These are phyloP conservation scores for Penicillium oxalicum DNA, from an alignment of 2,329 filamentous ascomycete species.

Conservation along the genomic window DNA sequence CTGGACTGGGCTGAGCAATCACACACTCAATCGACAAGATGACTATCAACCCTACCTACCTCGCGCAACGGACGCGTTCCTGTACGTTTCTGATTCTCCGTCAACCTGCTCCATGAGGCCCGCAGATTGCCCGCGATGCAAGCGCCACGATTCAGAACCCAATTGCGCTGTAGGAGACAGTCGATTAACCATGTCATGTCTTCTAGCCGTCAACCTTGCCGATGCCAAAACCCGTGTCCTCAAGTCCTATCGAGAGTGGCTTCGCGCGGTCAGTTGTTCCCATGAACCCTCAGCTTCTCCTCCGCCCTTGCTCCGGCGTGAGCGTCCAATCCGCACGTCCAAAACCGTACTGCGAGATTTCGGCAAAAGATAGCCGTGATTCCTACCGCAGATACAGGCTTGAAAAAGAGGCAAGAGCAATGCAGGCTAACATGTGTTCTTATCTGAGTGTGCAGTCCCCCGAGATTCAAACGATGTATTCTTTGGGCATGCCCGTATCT, in stretches of 20 bases:
- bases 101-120: constrained; percentile 9
- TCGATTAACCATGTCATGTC: constrained; percentile 20
- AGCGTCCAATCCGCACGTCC: background rate
- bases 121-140: constrained; percentile 15
- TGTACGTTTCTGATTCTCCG: constrained; percentile 51
- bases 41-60: constrained; percentile 89
- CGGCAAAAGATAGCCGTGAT: no score
- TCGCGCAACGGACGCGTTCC: constrained; percentile 72
- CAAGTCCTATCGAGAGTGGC: constrained; percentile 88
- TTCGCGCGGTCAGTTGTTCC: constrained; percentile 72
- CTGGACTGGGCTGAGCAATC: constrained; percentile 17
- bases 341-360: no score
- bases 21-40: constrained; percentile 44
- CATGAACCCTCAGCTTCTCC: constrained; percentile 6
- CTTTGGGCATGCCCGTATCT: constrained; percentile 79
- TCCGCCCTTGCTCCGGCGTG: constrained; percentile 1
- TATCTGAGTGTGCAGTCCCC: constrained; percentile 59
- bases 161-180: constrained; percentile 3
- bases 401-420: no score
- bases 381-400: no score
- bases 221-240: constrained; percentile 86
- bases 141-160: constrained; percentile 11
- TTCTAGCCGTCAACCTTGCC: constrained; percentile 73
- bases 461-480: constrained; percentile 97
- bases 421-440: constrained; percentile 7